These are phyloP conservation scores for Meyerozyma athensensis DNA, from an alignment of 1,139 yeast species.

Conservation along the genomic window DNA sequence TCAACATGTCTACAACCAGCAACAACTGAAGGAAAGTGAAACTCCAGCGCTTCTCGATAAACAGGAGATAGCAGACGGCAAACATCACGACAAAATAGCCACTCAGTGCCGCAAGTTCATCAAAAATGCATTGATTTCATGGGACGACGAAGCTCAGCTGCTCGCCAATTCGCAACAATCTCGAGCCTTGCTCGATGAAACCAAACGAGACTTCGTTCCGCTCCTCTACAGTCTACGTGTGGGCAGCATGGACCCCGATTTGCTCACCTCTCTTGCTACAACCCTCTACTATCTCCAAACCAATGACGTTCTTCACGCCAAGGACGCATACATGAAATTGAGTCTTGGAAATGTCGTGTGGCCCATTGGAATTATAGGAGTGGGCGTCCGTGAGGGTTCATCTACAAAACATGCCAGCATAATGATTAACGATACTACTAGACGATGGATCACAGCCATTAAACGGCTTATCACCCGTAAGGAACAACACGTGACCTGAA, in stretches of 20 bases:
- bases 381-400: constrained; percentile 75
- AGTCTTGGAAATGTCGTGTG: constrained; percentile 88
- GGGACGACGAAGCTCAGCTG: constrained; percentile 31
- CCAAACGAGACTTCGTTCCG: constrained; percentile 58
- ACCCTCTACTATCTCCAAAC: constrained; percentile 57
- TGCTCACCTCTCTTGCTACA: constrained; percentile 56
- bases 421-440: constrained; percentile 70
- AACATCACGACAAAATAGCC: constrained; percentile 26
- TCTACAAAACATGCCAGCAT: constrained; percentile 61
- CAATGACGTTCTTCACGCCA: constrained; percentile 50
- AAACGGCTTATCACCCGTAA: constrained; percentile 57
- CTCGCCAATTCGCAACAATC: constrained; percentile 7
- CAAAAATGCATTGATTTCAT: constrained; percentile 39
- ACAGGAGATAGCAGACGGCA: constrained; percentile 30
- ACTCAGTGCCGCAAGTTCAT: constrained; percentile 46
- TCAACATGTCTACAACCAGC: constrained; percentile 14
- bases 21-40: constrained; percentile 18
- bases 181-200: constrained; percentile 36
- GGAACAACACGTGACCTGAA: constrained; percentile 1
- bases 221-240: constrained; percentile 56
- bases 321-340: constrained; percentile 66
- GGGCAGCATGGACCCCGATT: constrained; percentile 33
- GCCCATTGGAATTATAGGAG: constrained; percentile 83
- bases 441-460: constrained; percentile 72
- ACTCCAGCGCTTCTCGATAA: constrained; percentile 24